phyloP scores from a whole-genome alignment of 2,329 filamentous ascomycete species.

The Aureobasidium leucospermi region DNA sequence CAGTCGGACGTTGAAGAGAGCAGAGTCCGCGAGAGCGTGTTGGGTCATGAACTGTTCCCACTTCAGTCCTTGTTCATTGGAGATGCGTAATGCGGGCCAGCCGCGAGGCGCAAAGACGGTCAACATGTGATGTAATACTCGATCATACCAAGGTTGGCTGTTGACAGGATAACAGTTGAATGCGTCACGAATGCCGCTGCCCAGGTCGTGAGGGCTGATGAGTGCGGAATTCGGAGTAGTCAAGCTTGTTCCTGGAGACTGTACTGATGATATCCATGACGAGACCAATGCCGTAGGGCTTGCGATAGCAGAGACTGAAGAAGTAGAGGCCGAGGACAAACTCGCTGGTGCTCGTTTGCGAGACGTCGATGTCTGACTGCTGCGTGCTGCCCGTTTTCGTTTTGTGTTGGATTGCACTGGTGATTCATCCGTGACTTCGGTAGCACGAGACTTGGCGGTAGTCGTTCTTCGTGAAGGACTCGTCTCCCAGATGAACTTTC shows the following conservation, averaged over 20 bases:
- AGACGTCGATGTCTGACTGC: neutral
- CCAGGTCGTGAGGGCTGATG: conserved; percentile 14
- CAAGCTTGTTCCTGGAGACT: neutral
- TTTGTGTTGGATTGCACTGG: neutral
- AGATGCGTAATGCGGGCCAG: conserved; percentile 28
- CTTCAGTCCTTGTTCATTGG: conserved; percentile 29
- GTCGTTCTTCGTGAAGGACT: neutral
- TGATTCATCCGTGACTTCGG: neutral
- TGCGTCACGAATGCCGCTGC: conserved; percentile 19
- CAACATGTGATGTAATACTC: conserved; percentile 27
- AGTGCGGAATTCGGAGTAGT: neutral
- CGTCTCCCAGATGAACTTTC: conserved; percentile 3
- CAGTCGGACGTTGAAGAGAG: conserved; percentile 28
- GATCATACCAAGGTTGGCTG: conserved; percentile 25
- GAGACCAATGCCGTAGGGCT: neutral
- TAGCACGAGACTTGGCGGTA: neutral
- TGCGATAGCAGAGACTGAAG: neutral
- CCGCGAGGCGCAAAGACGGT: conserved; percentile 28
- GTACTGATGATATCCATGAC: neutral
- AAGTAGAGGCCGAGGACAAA: neutral
- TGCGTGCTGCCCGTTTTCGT: neutral
- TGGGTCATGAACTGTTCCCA: conserved; percentile 33
- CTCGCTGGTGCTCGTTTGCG: neutral
- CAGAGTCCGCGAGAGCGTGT: conserved; percentile 26
- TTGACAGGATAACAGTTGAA: conserved; percentile 27